A percentile compares a stretch with the other conserved stretches of the same genome.
phyloP scores from a whole-genome alignment of 176 grass and related monocot genomes.

The Oropetium thomaeum region DNA sequence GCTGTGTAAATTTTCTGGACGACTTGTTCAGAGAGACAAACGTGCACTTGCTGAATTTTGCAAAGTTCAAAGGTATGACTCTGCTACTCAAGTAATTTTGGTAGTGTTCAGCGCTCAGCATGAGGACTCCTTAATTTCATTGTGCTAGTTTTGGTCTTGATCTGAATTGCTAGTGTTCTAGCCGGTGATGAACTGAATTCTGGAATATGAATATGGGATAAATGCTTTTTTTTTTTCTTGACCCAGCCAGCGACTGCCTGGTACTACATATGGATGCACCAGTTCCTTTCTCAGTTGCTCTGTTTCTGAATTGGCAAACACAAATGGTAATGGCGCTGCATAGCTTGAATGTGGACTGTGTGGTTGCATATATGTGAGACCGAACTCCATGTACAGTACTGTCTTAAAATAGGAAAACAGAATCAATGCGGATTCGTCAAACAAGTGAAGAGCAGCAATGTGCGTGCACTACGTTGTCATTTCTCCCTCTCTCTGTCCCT shows the following conservation, averaged over 20 bases:
- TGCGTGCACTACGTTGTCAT: too few species aligned
- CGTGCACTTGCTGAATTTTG: background rate
- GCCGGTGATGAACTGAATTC: background rate
- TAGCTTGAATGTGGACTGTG: too few species aligned
- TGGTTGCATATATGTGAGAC: too few species aligned
- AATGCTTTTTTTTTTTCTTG: too few species aligned
- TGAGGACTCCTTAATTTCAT: background rate
- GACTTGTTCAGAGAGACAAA: background rate
- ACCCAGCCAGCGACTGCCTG: background rate
- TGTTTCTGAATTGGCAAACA: background rate
- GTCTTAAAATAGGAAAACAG: too few species aligned
- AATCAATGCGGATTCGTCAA: too few species aligned
- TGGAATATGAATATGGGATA: background rate
- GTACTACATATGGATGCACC: too few species aligned
- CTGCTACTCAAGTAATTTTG: background rate
- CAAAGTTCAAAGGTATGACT: background rate
- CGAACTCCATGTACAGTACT: too few species aligned
- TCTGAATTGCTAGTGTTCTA: background rate
- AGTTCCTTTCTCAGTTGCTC: background rate
- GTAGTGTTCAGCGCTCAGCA: background rate
- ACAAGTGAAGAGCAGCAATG: too few species aligned
- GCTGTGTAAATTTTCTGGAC: background rate
- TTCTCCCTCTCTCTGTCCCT: too few species aligned
- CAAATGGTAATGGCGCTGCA: background rate
- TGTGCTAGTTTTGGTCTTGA: background rate